Percentiles rank a stretch among this genome's conserved stretches.
Conservation (phyloP, 495 filamentous ascomycete genomes). For the Echria macrotheca region DNA sequence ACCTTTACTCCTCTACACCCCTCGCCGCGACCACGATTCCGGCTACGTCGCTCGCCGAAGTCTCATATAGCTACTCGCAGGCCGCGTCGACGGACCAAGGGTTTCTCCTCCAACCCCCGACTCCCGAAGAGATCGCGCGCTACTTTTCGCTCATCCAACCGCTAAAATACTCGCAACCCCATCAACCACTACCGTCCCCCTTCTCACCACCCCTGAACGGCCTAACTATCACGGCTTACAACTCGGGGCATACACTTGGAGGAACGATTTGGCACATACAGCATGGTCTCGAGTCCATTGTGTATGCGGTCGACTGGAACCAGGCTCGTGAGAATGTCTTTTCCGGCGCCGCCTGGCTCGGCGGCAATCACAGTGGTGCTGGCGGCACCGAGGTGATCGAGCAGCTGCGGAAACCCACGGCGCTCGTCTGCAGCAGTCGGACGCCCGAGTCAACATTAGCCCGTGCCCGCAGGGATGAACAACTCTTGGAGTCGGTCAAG, state of each 20-base stretch:
- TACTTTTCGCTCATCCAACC: slow-evolving; percentile 93
- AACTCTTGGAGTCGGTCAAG: slow-evolving; percentile 76
- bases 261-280: slow-evolving; percentile 99
- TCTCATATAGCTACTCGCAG: slow-evolving; percentile 52
- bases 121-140: slow-evolving; percentile 76
- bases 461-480: slow-evolving; percentile 74
- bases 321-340: slow-evolving; percentile 90
- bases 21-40: slow-evolving; percentile 74
- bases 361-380: slow-evolving; percentile 59
- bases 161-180: slow-evolving; percentile 94
- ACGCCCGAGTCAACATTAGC: slow-evolving; percentile 66
- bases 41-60: slow-evolving; percentile 63
- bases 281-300: slow-evolving; percentile 92
- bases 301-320: slow-evolving; percentile 98
- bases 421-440: slow-evolving; percentile 81
- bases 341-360: slow-evolving; percentile 88
- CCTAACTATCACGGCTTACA: slow-evolving; percentile 95
- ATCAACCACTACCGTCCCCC: slow-evolving; percentile 76
- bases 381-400: slow-evolving; percentile 87
- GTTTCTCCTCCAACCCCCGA: slow-evolving; percentile 76
- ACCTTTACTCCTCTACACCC: slow-evolving; percentile 86
- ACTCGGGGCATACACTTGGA: slow-evolving; percentile 90
- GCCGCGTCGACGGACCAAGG: slow-evolving; percentile 39
- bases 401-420: slow-evolving; percentile 85
- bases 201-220: slow-evolving; percentile 85